These are phyloP conservation scores for Neonectria neomacrospora DNA, from an alignment of 2,329 filamentous ascomycete genomes.

Conservation along the genomic window DNA sequence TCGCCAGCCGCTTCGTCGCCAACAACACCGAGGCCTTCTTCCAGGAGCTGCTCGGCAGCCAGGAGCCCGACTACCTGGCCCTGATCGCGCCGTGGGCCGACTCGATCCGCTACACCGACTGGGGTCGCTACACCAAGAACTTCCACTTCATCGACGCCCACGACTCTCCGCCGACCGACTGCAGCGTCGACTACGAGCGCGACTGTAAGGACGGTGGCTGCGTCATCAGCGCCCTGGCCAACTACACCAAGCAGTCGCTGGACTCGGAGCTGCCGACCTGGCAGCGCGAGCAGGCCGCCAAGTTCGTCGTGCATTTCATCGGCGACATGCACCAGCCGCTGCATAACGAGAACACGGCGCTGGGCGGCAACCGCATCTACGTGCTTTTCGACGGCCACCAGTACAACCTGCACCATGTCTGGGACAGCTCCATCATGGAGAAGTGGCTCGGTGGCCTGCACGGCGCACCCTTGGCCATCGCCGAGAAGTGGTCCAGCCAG, in stretches of 20 bases:
- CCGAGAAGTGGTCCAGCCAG: constrained; percentile 65
- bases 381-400: constrained; percentile 68
- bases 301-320: constrained; percentile 75
- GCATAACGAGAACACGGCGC: constrained; percentile 71
- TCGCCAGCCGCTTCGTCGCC: constrained; percentile 70
- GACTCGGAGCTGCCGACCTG: constrained; percentile 57
- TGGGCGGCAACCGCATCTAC: constrained; percentile 75
- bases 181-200: constrained; percentile 67
- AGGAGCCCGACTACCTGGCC: constrained; percentile 68
- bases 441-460: constrained; percentile 68
- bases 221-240: constrained; percentile 68
- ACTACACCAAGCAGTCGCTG: constrained; percentile 68
- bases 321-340: constrained; percentile 77
- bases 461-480: constrained; percentile 61
- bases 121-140: constrained; percentile 68
- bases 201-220: constrained; percentile 73
- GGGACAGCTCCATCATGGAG: constrained; percentile 77
- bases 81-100: constrained; percentile 75
- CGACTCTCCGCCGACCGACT: constrained; percentile 67
- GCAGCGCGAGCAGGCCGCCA: constrained; percentile 68
- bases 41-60: constrained; percentile 65
- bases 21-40: constrained; percentile 66
- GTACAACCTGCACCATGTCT: constrained; percentile 77
- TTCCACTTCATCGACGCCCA: constrained; percentile 78
- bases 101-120: constrained; percentile 71